Evolutionary conservation across 768 basidiomycete species (phyloP).

Genomic region (Boletus pseudo-olivaceus): DNA sequence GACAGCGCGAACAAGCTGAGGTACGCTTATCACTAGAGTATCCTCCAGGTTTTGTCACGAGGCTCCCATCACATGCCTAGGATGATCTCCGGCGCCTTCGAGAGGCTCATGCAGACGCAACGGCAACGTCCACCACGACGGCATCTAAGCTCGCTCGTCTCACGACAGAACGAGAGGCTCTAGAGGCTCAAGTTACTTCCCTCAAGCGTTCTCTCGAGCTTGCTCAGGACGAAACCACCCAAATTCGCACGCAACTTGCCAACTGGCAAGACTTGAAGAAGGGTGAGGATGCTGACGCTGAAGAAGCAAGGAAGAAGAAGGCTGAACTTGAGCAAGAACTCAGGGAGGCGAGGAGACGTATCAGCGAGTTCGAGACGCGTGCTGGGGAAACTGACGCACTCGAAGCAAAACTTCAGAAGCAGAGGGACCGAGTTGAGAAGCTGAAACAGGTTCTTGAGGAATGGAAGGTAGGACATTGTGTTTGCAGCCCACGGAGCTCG

Average conservation of each 20-base stretch:
- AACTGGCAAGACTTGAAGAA: slow-evolving; percentile 69
- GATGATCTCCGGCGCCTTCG: slow-evolving; percentile 42
- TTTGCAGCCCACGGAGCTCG: background rate
- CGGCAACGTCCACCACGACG: slow-evolving; percentile 43
- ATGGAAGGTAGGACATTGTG: slow-evolving; percentile 42
- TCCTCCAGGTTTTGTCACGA: background rate
- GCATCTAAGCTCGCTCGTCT: slow-evolving; percentile 55
- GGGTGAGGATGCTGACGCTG: slow-evolving; percentile 58
- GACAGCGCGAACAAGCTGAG: slow-evolving; percentile 46
- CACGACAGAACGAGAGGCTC: slow-evolving; percentile 55
- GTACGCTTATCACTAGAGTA: slow-evolving; percentile 28
- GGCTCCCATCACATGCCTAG: slow-evolving; percentile 20
- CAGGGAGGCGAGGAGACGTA: slow-evolving; percentile 40
- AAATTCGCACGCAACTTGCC: slow-evolving; percentile 60
- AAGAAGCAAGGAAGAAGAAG: slow-evolving; percentile 50
- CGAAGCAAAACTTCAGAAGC: slow-evolving; percentile 40
- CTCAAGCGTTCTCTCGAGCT: slow-evolving; percentile 58
- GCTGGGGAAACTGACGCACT: slow-evolving; percentile 27
- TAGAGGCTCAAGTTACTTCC: slow-evolving; percentile 49
- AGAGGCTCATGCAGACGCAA: slow-evolving; percentile 47
- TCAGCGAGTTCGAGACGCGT: slow-evolving; percentile 30
- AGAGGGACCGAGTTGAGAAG: slow-evolving; percentile 40
- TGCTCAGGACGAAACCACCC: slow-evolving; percentile 49
- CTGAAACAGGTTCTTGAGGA: slow-evolving; percentile 38
- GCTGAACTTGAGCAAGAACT: slow-evolving; percentile 55